phyloP scores from a whole-genome alignment of 163 green algal genomes.

The Volvox carteri region DNA sequence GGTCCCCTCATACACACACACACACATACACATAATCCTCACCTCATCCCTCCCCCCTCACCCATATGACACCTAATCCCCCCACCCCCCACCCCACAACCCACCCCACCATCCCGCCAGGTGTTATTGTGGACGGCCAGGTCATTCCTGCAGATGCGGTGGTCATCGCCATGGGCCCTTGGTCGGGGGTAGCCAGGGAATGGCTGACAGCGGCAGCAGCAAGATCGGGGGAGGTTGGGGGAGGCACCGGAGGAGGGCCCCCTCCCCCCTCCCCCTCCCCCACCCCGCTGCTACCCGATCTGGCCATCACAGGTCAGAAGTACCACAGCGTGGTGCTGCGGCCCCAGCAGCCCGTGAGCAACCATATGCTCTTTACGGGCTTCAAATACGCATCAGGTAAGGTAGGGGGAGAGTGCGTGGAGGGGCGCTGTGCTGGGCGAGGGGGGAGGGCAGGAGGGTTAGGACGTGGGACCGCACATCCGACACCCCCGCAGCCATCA shows the following conservation, averaged over 20 bases:
- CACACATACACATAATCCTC: no score
- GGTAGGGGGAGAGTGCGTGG: not conserved
- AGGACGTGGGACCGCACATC: not conserved
- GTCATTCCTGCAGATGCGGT: conserved; percentile 76
- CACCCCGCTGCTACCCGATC: not conserved
- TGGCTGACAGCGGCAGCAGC: conserved; percentile 64
- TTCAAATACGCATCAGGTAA: conserved; percentile 62
- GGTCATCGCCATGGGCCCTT: conserved; percentile 88
- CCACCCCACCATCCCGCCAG: conserved; percentile 38
- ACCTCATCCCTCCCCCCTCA: no score
- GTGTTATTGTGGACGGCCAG: conserved; percentile 64
- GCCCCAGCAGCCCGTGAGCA: conserved; percentile 51
- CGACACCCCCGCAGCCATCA: not conserved
- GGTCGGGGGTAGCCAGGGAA: conserved; percentile 68
- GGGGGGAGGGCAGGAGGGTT: not conserved
- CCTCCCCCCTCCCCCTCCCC: not conserved
- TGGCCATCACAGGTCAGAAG: conserved; percentile 76
- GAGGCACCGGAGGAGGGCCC: no score
- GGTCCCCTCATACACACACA: no score
- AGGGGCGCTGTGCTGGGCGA: not conserved
- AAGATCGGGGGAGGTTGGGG: not conserved
- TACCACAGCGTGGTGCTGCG: conserved; percentile 84
- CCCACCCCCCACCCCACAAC: not conserved
- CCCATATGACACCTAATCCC: no score
- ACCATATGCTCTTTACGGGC: conserved; percentile 66